Evolutionary conservation across 352 stramenopile species (phyloP), one percentile per base, ranked within the genome.

Genomic region (Thalassiosira sp.): DNA sequence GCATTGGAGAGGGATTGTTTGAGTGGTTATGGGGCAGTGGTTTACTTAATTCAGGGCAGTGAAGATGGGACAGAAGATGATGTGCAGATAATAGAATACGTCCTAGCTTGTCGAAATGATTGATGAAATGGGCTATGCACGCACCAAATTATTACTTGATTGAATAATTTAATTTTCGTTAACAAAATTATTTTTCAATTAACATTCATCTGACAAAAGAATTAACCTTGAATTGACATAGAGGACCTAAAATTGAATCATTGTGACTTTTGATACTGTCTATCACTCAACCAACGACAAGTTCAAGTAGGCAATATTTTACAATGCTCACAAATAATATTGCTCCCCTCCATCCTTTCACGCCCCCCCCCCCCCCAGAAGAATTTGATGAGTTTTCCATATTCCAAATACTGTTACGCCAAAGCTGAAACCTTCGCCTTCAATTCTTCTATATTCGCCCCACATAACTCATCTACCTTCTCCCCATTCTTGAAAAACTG

Each of bases 401-500:
- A 24, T 33, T 33, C 3, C 7, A 54, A 28, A 42, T 25, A 42
- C 24, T 33, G 65, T 70, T 66, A 76, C 15, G 22, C 64, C 51
- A 81, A 57, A 48, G 56, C 57, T 35, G 25, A 7, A 57, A 81
- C 49, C 65, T 81, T 81, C 15, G 7, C 7, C 52, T 62, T 71
- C 66, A 81, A 68, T 20, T 1, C 24, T 13, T 1, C 42, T 15
- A 76, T 65, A 59, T 88, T 72, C 8, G 95, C 95, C 6, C 95
- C 95, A 3, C 87, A 86, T 48, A 97, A 79, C 76, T 97, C 93
- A 60, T 97, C 92, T 27, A 95, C 92, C 81, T 95, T 96, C 27
- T 76, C 85, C 45, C 93, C 94, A 53, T 90, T 91, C 75, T 96
- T 95, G 79, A 93, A 98, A 73, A 98, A 95, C 65, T 97, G 93